A percentile compares a stretch with the other conserved stretches of the same genome.
These are phyloP conservation scores for Cicer bijugum DNA, from an alignment of 306 rosid species.

Conservation along the genomic window DNA sequence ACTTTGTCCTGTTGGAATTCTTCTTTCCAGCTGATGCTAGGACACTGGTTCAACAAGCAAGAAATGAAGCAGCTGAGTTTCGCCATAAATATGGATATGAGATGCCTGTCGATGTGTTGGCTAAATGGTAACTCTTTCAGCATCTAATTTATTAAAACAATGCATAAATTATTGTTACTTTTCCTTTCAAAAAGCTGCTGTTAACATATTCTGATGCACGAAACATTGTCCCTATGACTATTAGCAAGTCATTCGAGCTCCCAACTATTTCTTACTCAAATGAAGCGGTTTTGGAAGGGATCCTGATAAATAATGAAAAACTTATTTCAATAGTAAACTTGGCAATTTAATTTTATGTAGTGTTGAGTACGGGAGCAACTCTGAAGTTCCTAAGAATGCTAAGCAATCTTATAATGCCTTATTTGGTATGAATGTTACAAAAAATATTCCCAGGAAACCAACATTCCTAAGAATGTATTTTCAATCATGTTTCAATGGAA, in stretches of 20 bases:
- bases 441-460: neutral
- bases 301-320: neutral
- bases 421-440: neutral
- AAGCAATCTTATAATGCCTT: neutral
- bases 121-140: constrained; percentile 67
- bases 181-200: neutral
- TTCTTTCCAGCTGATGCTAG: constrained; percentile 89
- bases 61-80: constrained; percentile 98
- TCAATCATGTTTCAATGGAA: neutral
- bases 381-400: neutral
- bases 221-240: neutral
- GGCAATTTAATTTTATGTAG: constrained; percentile 17
- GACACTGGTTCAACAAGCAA: constrained; percentile 94
- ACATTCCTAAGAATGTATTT: neutral
- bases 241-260: constrained; percentile 4
- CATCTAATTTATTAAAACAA: neutral
- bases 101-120: constrained; percentile 90
- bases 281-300: neutral
- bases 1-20: constrained; percentile 37
- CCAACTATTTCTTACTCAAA: neutral
- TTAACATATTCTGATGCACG: neutral
- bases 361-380: neutral
- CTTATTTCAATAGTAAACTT: neutral
- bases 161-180: constrained; percentile 22
- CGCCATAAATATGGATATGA: constrained; percentile 90